These are phyloP conservation scores for Chalaropsis thielavioides DNA, from an alignment of 2,329 filamentous ascomycete genomes.

Conservation along the genomic window DNA sequence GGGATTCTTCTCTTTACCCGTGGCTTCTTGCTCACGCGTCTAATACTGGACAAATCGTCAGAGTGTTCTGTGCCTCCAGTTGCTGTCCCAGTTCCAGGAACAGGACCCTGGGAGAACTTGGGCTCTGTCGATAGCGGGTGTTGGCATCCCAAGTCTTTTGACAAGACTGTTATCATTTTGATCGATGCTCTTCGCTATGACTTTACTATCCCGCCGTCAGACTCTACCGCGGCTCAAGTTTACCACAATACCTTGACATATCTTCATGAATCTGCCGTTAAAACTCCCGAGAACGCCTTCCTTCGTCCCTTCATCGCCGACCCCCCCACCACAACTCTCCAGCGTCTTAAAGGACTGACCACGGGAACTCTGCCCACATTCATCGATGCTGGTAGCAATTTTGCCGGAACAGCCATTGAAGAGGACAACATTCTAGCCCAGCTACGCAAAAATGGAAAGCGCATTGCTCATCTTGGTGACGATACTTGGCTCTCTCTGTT, in stretches of 20 bases:
- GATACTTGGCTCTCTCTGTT: conserved; percentile 95
- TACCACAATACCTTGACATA: conserved; percentile 85
- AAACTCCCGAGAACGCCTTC: conserved; percentile 68
- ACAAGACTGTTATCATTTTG: conserved; percentile 78
- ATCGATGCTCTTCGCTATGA: conserved; percentile 94
- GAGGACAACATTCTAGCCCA: conserved; percentile 70
- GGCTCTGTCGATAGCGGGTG: conserved; percentile 52
- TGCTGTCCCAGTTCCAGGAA: conserved; percentile 24
- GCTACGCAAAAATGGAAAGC: conserved; percentile 49
- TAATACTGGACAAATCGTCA: conserved; percentile 65
- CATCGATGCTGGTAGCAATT: conserved; percentile 85
- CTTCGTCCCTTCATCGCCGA: conserved; percentile 92
- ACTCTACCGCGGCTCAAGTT: conserved; percentile 29
- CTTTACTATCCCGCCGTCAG: conserved; percentile 70
- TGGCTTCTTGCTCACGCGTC: conserved; percentile 80
- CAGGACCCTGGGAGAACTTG: conserved; percentile 26
- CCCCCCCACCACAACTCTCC: conserved; percentile 83
- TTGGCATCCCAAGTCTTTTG: conserved; percentile 91
- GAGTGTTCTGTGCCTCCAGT: conserved; percentile 55
- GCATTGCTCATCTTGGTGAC: conserved; percentile 86
- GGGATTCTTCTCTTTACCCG: conserved; percentile 88
- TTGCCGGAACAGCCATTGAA: conserved; percentile 86
- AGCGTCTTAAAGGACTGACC: conserved; percentile 83
- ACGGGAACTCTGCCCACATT: conserved; percentile 93
- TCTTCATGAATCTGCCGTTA: conserved; percentile 65